Conservation (phyloP, 2,329 filamentous ascomycete species). For the Trichoderma citrinoviride region DNA sequence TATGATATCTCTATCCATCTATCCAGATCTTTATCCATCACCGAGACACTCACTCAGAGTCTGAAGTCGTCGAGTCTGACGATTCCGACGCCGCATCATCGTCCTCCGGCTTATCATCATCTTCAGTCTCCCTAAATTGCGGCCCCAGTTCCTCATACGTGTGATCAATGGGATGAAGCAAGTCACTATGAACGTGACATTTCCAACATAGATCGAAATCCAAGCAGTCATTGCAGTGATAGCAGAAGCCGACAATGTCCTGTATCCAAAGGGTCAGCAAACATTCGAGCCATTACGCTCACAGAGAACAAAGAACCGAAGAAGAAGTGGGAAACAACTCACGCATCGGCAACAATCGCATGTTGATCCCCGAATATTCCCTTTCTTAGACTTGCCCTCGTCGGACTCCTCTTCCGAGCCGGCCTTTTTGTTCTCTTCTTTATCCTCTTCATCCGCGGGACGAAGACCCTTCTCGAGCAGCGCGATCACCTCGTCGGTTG, state of each 20-base stretch:
- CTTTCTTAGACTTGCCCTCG: conserved; percentile 15
- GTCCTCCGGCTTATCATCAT: conserved; percentile 2
- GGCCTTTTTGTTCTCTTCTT: not conserved
- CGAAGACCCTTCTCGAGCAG: conserved; percentile 17
- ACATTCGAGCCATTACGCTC: not conserved
- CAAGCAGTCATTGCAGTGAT: conserved; percentile 7
- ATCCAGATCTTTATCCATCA: too few relatives aligned
- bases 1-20: too few relatives aligned
- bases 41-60: conserved; percentile 11
- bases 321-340: not conserved
- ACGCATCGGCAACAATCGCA: conserved; percentile 21
- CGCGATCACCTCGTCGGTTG: conserved; percentile 9
- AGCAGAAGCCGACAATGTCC: conserved; percentile 16
- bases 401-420: not conserved
- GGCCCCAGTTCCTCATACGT: conserved; percentile 6
- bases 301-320: not conserved
- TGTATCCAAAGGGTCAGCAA: not conserved
- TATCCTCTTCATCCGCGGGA: not conserved
- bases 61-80: conserved; percentile 18
- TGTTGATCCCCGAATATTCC: not conserved
- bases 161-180: conserved; percentile 13
- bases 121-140: conserved; percentile 15
- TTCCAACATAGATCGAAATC: conserved; percentile 22
- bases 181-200: not conserved
- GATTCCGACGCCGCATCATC: conserved; percentile 19